phyloP scores from a whole-genome alignment of 208 protist genomes.

The Acanthamoeba healyi region DNA sequence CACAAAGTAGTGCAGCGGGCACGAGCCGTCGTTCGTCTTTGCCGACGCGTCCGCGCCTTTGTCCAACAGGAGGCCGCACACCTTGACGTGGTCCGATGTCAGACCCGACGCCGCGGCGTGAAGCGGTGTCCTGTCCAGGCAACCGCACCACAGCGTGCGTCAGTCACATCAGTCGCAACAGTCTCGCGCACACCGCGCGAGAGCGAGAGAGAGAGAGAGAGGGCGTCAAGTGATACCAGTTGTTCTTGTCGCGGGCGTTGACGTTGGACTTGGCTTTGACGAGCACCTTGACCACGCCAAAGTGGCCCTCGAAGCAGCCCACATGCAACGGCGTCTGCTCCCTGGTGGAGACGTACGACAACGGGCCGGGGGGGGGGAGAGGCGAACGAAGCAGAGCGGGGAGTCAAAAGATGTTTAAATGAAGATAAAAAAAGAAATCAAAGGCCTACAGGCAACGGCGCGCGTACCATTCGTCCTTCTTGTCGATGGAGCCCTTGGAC shows the following conservation, averaged over 20 bases:
- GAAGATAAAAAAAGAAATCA: neutral
- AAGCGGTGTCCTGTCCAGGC: constrained; percentile 20
- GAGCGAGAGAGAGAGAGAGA: too few species aligned
- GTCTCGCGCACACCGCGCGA: too few species aligned
- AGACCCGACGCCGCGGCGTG: constrained; percentile 56
- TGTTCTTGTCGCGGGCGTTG: constrained; percentile 65
- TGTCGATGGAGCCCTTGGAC: constrained; percentile 36
- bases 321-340: constrained; percentile 57
- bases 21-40: constrained; percentile 69
- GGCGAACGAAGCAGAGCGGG: neutral
- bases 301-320: constrained; percentile 67
- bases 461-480: constrained; percentile 58
- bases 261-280: constrained; percentile 60
- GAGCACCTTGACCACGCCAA: constrained; percentile 28
- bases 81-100: constrained; percentile 51
- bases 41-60: constrained; percentile 34
- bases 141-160: neutral
- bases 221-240: neutral
- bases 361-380: too few species aligned
- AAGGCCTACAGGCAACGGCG: too few species aligned
- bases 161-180: neutral
- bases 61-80: constrained; percentile 58
- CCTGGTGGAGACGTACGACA: neutral
- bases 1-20: constrained; percentile 71
- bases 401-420: neutral